phyloP scores from a whole-genome alignment of 345 rosid species.

The Psidium friedrichsthalianum region DNA sequence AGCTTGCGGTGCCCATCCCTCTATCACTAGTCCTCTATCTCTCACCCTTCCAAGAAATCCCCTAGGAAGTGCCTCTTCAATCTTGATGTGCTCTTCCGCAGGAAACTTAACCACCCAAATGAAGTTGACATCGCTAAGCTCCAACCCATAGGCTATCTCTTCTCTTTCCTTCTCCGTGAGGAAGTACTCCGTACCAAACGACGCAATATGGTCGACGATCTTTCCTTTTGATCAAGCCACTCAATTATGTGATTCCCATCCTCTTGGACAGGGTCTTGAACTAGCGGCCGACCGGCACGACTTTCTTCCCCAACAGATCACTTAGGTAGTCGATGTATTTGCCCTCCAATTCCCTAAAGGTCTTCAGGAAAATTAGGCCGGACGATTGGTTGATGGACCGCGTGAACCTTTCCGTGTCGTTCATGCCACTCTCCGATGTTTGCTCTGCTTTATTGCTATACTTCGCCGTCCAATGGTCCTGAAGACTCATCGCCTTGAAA shows the following conservation, averaged over 20 bases:
- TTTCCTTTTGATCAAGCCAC: slow-evolving; percentile 17
- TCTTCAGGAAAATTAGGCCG: slow-evolving; percentile 8
- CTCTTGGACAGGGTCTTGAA: background rate
- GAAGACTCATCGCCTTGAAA: background rate
- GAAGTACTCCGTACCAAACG: slow-evolving; percentile 28
- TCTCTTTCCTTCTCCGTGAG: slow-evolving; percentile 9
- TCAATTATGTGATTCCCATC: slow-evolving; percentile 1
- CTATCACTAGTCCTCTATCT: slow-evolving; percentile 13
- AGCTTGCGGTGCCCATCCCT: slow-evolving; percentile 27
- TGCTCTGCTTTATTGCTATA: background rate
- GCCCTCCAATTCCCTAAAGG: slow-evolving; percentile 19
- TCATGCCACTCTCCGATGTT: background rate
- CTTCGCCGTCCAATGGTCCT: background rate
- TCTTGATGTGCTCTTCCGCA: background rate
- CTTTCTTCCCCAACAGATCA: slow-evolving; percentile 5
- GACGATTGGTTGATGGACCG: background rate
- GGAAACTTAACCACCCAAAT: slow-evolving; percentile 23
- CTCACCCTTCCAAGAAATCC: slow-evolving; percentile 16
- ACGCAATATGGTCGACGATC: slow-evolving; percentile 16
- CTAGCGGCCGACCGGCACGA: slow-evolving; percentile 19
- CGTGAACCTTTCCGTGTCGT: background rate
- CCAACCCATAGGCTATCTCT: slow-evolving; percentile 24
- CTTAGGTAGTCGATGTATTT: slow-evolving; percentile 16
- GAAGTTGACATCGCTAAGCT: slow-evolving; percentile 18
- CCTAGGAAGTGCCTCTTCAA: slow-evolving; percentile 11